Conservation (phyloP, 208 protist genomes). For the Wallacemonas rigidus region DNA sequence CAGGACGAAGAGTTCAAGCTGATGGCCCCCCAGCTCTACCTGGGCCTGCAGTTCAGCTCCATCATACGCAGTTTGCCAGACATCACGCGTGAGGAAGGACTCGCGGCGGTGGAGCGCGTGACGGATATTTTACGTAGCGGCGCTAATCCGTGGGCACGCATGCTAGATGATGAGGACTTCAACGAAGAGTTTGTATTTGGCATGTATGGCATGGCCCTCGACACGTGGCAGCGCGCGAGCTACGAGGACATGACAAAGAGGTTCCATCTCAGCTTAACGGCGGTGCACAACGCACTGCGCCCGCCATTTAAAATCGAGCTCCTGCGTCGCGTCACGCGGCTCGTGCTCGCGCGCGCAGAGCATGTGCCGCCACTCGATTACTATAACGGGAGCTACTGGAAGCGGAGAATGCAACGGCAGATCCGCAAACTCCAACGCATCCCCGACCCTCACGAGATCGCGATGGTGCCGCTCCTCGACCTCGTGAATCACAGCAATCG, state of each 20-base stretch:
- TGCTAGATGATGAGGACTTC: conserved; percentile 92
- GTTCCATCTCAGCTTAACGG: conserved; percentile 62
- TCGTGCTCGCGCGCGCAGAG: conserved; percentile 80
- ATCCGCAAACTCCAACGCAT: conserved; percentile 37
- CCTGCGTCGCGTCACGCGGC: conserved; percentile 78
- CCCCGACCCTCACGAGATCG: conserved; percentile 54
- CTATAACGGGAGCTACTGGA: conserved; percentile 49
- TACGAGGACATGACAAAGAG: conserved; percentile 84
- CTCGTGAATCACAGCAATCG: conserved; percentile 91
- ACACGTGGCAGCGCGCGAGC: conserved; percentile 85
- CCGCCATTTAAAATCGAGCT: conserved; percentile 80
- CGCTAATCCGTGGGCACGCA: conserved; percentile 78
- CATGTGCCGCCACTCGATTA: conserved; percentile 71
- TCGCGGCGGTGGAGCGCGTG: conserved; percentile 45
- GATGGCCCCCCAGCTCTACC: conserved; percentile 86
- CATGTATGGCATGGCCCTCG: conserved; percentile 91
- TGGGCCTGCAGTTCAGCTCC: conserved; percentile 81
- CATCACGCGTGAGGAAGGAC: conserved; percentile 38
- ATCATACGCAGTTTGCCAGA: conserved; percentile 75
- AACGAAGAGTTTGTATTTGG: conserved; percentile 86
- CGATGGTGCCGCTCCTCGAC: conserved; percentile 80
- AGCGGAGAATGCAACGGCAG: conserved; percentile 42
- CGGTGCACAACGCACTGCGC: conserved; percentile 56
- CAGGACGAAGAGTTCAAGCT: conserved; percentile 71
- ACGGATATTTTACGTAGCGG: conserved; percentile 44